A percentile compares a stretch with the other conserved stretches of the same genome.
These are phyloP conservation scores for Colletotrichum sp. DNA, from an alignment of 2,329 filamentous ascomycete species.

Conservation along the genomic window DNA sequence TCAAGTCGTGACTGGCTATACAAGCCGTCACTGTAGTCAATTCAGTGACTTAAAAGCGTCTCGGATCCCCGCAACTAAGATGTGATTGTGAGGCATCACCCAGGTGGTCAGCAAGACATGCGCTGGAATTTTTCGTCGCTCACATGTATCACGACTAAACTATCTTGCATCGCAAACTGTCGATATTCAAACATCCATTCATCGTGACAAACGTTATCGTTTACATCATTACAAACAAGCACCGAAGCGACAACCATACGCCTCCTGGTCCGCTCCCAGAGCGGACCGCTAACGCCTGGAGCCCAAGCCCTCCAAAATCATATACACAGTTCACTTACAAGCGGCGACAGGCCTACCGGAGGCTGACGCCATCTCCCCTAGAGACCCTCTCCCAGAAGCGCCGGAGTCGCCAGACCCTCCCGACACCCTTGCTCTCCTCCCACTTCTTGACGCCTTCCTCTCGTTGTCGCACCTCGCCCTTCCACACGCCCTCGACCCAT, in stretches of 20 bases:
- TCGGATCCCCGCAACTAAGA: not conserved
- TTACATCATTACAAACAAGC: not conserved
- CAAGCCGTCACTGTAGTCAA: not conserved
- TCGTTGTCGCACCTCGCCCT: conserved; percentile 53
- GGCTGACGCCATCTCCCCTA: conserved; percentile 36
- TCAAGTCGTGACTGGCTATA: not conserved
- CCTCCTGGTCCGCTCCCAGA: not conserved
- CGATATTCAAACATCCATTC: not conserved
- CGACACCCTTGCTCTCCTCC: conserved; percentile 57
- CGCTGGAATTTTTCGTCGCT: not conserved
- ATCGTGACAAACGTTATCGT: not conserved
- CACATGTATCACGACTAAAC: not conserved
- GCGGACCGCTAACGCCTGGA: not conserved
- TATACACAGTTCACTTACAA: not conserved
- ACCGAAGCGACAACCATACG: not conserved
- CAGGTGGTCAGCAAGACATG: not conserved
- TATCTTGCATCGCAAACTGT: not conserved
- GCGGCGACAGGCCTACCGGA: not conserved
- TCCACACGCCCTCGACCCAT: conserved; percentile 68
- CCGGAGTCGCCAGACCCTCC: conserved; percentile 65
- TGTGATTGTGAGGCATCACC: not conserved
- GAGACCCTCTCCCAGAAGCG: conserved; percentile 71
- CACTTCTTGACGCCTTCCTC: conserved; percentile 50
- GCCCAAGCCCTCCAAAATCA: not conserved
- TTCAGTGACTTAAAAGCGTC: not conserved